Conservation (phyloP, 2,329 filamentous ascomycete genomes). For the Verticillium longisporum region DNA sequence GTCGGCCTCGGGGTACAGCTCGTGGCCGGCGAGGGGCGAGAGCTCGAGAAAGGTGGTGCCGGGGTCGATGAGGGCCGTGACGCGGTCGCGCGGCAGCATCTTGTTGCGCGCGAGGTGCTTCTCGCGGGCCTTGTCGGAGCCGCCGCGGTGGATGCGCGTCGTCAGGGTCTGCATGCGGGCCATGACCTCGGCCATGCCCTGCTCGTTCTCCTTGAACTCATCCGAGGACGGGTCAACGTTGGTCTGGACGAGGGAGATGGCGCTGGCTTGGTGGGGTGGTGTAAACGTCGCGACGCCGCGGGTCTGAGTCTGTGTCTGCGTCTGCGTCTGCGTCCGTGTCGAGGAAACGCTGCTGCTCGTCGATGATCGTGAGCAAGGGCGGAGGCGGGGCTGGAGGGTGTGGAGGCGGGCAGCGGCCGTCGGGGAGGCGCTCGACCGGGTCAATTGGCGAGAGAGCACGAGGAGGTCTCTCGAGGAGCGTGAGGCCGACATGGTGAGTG, state of each 20-base stretch:
- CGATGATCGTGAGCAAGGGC: constrained; percentile 12
- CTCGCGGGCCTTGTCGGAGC: constrained; percentile 71
- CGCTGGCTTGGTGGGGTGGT: constrained; percentile 71
- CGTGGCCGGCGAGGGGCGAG: constrained; percentile 83
- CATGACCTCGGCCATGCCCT: constrained; percentile 69
- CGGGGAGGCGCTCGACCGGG: constrained; percentile 4
- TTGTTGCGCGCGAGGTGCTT: constrained; percentile 86
- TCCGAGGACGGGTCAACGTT: constrained; percentile 69
- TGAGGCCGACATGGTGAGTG: constrained; percentile 40
- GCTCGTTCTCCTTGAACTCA: constrained; percentile 75
- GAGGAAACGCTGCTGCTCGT: not conserved
- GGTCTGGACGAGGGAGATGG: constrained; percentile 74
- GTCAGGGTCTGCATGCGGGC: constrained; percentile 64
- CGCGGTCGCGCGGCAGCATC: constrained; percentile 87
- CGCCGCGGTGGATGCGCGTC: constrained; percentile 65
- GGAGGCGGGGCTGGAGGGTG: constrained; percentile 20
- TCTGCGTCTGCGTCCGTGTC: no score
- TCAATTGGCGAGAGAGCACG: constrained; percentile 35
- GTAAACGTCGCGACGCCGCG: constrained; percentile 66
- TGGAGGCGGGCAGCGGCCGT: constrained; percentile 18
- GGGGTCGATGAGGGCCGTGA: constrained; percentile 81
- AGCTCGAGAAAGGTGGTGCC: constrained; percentile 89
- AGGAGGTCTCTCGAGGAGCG: constrained; percentile 38
- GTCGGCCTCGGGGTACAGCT: constrained; percentile 79
- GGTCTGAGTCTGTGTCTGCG: constrained; percentile 1